Conservation (phyloP, 1,139 yeast species). For the Zygosaccharomyces pseudobailii region DNA sequence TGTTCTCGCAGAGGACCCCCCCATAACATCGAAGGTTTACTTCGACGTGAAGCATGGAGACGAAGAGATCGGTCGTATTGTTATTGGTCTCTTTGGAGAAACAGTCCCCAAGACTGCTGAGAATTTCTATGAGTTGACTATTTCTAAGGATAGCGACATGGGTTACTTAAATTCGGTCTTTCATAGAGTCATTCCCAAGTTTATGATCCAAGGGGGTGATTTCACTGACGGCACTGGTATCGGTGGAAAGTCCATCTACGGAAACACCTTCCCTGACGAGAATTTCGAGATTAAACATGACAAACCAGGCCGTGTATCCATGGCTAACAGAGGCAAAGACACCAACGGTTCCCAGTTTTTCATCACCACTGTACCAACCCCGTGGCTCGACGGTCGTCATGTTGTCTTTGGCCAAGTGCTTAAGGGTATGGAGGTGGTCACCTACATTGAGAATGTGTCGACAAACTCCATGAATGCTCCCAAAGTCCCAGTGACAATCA, state of each 20-base stretch:
- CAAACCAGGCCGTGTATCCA: constrained; percentile 64
- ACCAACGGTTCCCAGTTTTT: constrained; percentile 80
- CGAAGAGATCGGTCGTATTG: constrained; percentile 55
- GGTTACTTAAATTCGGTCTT: constrained; percentile 59
- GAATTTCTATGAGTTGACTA: constrained; percentile 63
- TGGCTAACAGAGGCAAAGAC: constrained; percentile 80
- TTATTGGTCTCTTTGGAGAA: constrained; percentile 66
- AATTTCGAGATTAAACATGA: constrained; percentile 61
- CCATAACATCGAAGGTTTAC: constrained; percentile 45
- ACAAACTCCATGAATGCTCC: constrained; percentile 52
- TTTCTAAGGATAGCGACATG: constrained; percentile 41
- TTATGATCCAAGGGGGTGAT: constrained; percentile 85
- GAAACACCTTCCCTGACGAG: constrained; percentile 65
- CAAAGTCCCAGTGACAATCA: constrained; percentile 45
- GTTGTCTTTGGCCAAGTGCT: constrained; percentile 80
- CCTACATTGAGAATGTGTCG: constrained; percentile 48
- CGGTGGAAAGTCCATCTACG: constrained; percentile 75
- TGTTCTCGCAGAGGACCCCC: constrained; percentile 13
- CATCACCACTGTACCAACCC: constrained; percentile 59
- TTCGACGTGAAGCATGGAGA: constrained; percentile 60
- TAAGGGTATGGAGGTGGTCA: constrained; percentile 62
- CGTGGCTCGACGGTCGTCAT: constrained; percentile 64
- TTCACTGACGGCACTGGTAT: constrained; percentile 64
- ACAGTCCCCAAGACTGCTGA: constrained; percentile 71
- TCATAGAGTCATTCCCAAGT: constrained; percentile 71